Percentiles rank a stretch among this genome's conserved stretches.
These are phyloP conservation scores for Epichloe gansuensis DNA, from an alignment of 2,329 filamentous ascomycete species.

Conservation along the genomic window DNA sequence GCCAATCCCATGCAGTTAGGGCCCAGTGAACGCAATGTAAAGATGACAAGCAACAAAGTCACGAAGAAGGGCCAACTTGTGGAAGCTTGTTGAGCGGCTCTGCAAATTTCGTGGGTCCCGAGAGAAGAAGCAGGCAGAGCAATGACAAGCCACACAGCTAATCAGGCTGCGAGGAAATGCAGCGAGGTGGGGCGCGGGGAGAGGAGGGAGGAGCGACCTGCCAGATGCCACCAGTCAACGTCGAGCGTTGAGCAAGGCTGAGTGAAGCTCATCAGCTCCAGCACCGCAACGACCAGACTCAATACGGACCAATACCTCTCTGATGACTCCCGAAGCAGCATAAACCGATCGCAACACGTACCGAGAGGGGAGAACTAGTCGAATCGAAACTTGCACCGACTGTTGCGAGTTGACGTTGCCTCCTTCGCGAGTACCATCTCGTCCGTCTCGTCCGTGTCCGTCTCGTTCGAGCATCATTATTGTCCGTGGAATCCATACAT, in stretches of 20 bases:
- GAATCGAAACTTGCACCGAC: no score
- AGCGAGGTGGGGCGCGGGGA: neutral
- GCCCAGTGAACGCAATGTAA: no score
- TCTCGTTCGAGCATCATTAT: constrained; percentile 3
- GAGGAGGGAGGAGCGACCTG: neutral
- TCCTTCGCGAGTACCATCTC: neutral
- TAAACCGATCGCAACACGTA: no score
- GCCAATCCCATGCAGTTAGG: neutral
- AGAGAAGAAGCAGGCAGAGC: neutral
- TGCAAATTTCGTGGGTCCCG: neutral
- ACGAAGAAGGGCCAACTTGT: no score
- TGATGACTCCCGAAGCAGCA: neutral
- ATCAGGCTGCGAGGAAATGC: neutral
- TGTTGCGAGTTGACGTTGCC: no score
- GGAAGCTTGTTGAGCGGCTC: neutral
- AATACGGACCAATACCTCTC: neutral
- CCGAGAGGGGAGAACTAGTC: no score
- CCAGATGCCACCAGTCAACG: neutral
- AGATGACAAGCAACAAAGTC: no score
- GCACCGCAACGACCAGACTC: neutral
- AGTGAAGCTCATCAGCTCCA: neutral
- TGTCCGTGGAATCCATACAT: neutral
- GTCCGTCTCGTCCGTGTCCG: neutral
- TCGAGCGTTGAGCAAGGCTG: neutral
- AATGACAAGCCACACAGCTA: neutral